Evolutionary conservation across 164 flowering plant genomes (phyloP).

Genomic region (Annona cherimola): DNA sequence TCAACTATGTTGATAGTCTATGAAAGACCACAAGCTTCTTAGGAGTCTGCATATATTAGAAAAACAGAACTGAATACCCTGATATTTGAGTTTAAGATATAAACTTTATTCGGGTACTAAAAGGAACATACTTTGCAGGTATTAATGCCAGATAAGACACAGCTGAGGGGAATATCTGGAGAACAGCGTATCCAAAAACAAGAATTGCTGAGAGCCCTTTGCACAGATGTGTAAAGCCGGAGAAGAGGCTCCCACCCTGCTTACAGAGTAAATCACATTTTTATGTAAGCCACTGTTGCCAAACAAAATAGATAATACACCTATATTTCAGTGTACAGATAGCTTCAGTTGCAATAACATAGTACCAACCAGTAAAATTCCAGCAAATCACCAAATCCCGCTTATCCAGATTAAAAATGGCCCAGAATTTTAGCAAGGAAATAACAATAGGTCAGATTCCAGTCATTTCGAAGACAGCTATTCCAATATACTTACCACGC

Average conservation of each 20-base stretch:
- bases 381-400: neutral
- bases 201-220: conserved; percentile 84
- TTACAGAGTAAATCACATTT: conserved; percentile 18
- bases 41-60: too few relatives aligned
- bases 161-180: conserved; percentile 68
- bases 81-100: too few relatives aligned
- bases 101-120: neutral
- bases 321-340: neutral
- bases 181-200: conserved; percentile 54
- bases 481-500: neutral
- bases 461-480: neutral
- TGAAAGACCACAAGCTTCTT: too few relatives aligned
- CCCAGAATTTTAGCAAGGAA: neutral
- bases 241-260: conserved; percentile 42
- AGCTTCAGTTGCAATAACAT: neutral
- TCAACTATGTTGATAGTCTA: too few relatives aligned
- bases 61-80: too few relatives aligned
- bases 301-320: neutral
- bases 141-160: conserved; percentile 77
- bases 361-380: neutral
- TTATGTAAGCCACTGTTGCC: conserved; percentile 24
- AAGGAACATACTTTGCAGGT: conserved; percentile 66
- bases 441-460: neutral
- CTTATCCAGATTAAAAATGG: neutral
- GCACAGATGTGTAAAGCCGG: conserved; percentile 82